phyloP scores from a whole-genome alignment of 2,329 filamentous ascomycete species.

The Beauveria medogensis region DNA sequence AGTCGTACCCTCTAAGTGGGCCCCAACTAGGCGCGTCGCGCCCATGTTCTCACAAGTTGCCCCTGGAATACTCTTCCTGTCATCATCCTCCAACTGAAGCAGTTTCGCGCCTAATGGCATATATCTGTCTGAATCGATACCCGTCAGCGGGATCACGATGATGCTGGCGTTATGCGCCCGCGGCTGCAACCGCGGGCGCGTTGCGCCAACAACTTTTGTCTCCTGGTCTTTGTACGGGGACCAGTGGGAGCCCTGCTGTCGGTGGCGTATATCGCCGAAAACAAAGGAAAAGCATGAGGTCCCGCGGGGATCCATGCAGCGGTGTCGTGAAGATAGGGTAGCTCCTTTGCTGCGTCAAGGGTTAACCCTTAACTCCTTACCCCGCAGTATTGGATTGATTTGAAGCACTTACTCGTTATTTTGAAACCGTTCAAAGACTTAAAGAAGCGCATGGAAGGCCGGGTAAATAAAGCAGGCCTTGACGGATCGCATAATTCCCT shows the following conservation, averaged over 20 bases:
- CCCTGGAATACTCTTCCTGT: background rate
- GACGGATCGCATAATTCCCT: too few relatives aligned
- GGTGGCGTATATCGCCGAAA: background rate
- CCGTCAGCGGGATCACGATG: background rate
- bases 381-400: too few relatives aligned
- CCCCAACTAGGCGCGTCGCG: background rate
- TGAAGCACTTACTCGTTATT: too few relatives aligned
- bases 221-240: background rate
- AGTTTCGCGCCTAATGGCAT: background rate
- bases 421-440: too few relatives aligned
- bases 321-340: too few relatives aligned
- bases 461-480: too few relatives aligned
- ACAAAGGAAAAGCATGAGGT: background rate
- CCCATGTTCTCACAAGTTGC: slow-evolving; percentile 1
- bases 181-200: too few relatives aligned
- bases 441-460: too few relatives aligned
- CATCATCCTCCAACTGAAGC: slow-evolving; percentile 1
- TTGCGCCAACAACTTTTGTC: background rate
- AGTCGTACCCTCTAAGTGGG: background rate
- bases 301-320: too few relatives aligned
- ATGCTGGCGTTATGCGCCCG: background rate
- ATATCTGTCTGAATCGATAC: background rate
- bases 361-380: too few relatives aligned
- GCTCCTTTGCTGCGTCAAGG: too few relatives aligned
- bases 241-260: background rate